Conservation (phyloP, 805 yeast species). For the Pichia phayaonensis region DNA sequence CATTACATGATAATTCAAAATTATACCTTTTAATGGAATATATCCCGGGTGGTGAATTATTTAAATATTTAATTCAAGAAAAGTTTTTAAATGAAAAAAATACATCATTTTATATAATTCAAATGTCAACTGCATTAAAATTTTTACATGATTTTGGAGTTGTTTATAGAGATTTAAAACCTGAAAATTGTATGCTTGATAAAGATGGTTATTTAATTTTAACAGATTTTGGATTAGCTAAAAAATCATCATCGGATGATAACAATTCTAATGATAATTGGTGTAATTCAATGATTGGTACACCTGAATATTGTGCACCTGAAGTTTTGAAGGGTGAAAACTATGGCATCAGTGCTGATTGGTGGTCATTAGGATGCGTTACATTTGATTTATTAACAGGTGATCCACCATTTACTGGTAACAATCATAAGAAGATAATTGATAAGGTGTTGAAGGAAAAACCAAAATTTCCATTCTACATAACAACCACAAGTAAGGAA, state of each 20-base stretch:
- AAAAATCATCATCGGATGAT: conserved; percentile 29
- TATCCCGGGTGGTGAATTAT: conserved; percentile 87
- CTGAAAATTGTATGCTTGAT: conserved; percentile 79
- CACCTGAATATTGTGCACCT: conserved; percentile 85
- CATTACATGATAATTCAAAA: conserved; percentile 70
- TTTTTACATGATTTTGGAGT: conserved; percentile 74
- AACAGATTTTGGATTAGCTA: conserved; percentile 80
- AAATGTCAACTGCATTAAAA: conserved; percentile 65
- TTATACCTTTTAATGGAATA: conserved; percentile 71
- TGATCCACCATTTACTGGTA: conserved; percentile 81
- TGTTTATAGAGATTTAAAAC: conserved; percentile 81
- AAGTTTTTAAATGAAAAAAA: conserved; percentile 46
- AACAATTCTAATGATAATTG: conserved; percentile 28
- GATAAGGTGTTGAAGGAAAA: conserved; percentile 64
- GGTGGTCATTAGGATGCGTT: conserved; percentile 87
- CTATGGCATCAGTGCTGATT: conserved; percentile 72
- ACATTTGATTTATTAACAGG: conserved; percentile 75
- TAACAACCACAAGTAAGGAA: conserved; percentile 73
- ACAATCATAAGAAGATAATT: conserved; percentile 60
- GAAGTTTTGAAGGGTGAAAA: conserved; percentile 72
- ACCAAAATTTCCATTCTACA: conserved; percentile 58
- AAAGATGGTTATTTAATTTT: conserved; percentile 67
- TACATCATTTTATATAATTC: conserved; percentile 71
- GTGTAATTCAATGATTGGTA: conserved; percentile 60
- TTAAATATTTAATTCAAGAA: conserved; percentile 44